A percentile compares a stretch with the other conserved stretches of the same genome.
These are phyloP conservation scores for Apiospora marii DNA, from an alignment of 2,329 filamentous ascomycete species.

Conservation along the genomic window DNA sequence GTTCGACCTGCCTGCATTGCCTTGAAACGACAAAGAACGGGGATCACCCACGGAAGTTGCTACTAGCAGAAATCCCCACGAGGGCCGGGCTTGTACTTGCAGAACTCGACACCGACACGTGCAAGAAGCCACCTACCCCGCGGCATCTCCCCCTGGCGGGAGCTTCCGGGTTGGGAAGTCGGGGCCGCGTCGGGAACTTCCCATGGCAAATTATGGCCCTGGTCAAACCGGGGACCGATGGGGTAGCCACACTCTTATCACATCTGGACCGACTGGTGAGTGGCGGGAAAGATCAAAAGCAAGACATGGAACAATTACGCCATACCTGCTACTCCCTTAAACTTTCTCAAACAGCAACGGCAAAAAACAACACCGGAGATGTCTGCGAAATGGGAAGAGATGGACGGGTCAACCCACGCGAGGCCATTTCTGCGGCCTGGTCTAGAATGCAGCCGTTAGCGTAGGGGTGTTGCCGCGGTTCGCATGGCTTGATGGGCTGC, in stretches of 20 bases:
- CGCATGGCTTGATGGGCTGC: background rate
- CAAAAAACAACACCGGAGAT: background rate
- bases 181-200: background rate
- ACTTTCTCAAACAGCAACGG: background rate
- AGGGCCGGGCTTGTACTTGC: background rate
- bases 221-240: background rate
- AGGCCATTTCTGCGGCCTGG: background rate
- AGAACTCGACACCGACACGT: background rate
- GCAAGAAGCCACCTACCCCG: background rate
- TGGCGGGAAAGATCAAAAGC: background rate
- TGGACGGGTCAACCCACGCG: background rate
- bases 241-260: background rate
- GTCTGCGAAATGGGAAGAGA: background rate
- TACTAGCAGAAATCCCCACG: background rate
- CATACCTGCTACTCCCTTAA: background rate
- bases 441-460: background rate
- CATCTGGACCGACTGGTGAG: background rate
- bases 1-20: background rate
- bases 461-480: background rate
- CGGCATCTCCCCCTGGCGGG: background rate
- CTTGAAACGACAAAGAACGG: background rate
- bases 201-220: background rate
- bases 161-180: background rate
- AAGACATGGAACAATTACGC: background rate
- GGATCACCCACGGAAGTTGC: conserved; percentile 3